Evolutionary conservation across 805 yeast genomes (phyloP), one percentile per base, ranked within the genome.

Genomic region (Wickerhamomyces hampshirensis): DNA sequence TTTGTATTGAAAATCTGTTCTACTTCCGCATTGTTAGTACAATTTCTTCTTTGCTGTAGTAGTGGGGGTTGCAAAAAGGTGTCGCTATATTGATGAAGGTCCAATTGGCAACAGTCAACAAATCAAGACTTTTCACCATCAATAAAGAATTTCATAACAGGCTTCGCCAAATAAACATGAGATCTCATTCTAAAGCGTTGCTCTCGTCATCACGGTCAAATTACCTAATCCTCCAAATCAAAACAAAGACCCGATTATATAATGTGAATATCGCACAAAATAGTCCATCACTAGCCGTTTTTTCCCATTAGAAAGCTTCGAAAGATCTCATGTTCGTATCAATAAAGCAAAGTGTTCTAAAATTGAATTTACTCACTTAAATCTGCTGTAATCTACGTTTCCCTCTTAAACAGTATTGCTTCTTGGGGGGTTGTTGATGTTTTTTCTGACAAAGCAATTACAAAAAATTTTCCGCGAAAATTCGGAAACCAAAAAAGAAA

Each of bases 381-480:
- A n/a, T n/a, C n/a, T n/a, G n/a, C n/a, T n/a, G n/a, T n/a, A n/a
- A n/a, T n/a, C n/a, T n/a, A n/a, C n/a, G n/a, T n/a, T n/a, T n/a
- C n/a, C n/a, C n/a, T n/a, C n/a, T n/a, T n/a, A n/a, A n/a, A n/a
- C n/a, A n/a, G n/a, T n/a, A n/a, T n/a, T n/a, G n/a, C n/a, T n/a
- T n/a, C n/a, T n/a, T n/a, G n/a, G n/a, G n/a, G 6, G 12, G 13
- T 11, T 23, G 13, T 31, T 7, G 15, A 10, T 11, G 30, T 32
- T 18, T 37, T 37, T 40, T 35, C 42, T 43, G 42, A 45, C 49
- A 45, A 45, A 45, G 44, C 49, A 45, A 37, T 28, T 28, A 16
- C 36, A 23, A 23, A 37, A 33, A 34, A 24, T 23, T 26, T 40
- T 33, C 33, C 24, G 24, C 24, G 24, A n/a, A 21, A 21, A 8